These are phyloP conservation scores for Fusarium nelsonii DNA, from an alignment of 2,329 filamentous ascomycete genomes.

Conservation along the genomic window DNA sequence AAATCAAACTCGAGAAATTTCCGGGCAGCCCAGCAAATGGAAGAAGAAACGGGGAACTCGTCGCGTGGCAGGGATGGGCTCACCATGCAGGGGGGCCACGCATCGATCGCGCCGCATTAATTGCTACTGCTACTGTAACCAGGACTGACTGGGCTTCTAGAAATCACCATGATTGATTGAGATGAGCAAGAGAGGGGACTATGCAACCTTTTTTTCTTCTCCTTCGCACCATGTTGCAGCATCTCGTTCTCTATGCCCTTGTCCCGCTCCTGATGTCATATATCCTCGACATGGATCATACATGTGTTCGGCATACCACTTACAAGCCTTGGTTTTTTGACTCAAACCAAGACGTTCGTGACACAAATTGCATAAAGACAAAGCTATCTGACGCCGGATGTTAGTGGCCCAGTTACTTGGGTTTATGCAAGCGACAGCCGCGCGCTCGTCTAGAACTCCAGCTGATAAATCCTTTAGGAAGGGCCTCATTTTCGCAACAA, in stretches of 20 bases:
- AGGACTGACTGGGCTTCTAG: slow-evolving; percentile 14
- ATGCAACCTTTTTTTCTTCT: slow-evolving; percentile 5
- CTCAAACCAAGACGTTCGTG: slow-evolving; percentile 19
- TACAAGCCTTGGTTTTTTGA: slow-evolving; percentile 20
- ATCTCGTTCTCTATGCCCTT: slow-evolving; percentile 5
- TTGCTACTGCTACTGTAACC: neutral
- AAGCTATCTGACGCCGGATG: slow-evolving; percentile 37
- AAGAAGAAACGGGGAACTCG: slow-evolving; percentile 2
- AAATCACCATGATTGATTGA: slow-evolving; percentile 15
- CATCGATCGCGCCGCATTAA: slow-evolving; percentile 38
- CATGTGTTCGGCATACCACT: slow-evolving; percentile 12
- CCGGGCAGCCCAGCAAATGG: neutral
- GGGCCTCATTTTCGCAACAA: neutral
- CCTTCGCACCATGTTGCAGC: neutral
- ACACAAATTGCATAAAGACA: slow-evolving; percentile 33
- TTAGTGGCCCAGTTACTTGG: slow-evolving; percentile 11
- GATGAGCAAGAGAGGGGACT: neutral
- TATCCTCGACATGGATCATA: neutral
- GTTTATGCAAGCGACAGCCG: slow-evolving; percentile 27
- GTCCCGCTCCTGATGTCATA: neutral
- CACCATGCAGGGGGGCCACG: slow-evolving; percentile 30
- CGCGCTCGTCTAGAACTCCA: slow-evolving; percentile 2
- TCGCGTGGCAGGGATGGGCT: slow-evolving; percentile 33
- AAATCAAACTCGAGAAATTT: slow-evolving; percentile 31
- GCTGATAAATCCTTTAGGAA: neutral